phyloP scores from a whole-genome alignment of 2,329 filamentous ascomycete species.

The Cladosporium sp. region DNA sequence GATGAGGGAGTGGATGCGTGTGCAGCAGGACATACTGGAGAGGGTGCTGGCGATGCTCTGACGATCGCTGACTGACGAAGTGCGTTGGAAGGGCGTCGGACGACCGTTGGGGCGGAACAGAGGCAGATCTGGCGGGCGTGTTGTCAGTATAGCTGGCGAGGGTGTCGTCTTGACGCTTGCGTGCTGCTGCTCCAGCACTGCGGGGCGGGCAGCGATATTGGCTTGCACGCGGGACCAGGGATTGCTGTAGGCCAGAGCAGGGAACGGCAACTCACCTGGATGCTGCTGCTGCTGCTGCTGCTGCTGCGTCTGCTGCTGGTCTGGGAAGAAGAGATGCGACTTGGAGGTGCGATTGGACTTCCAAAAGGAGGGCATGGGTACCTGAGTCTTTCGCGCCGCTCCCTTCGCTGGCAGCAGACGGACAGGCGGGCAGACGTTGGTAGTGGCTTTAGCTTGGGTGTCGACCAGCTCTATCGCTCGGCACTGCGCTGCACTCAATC shows the following conservation, averaged over 20 bases:
- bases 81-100: conserved; percentile 7
- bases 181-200: conserved; percentile 4
- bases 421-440: conserved; percentile 4
- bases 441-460: conserved; percentile 6
- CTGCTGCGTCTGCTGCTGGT: neutral
- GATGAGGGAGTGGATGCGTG: neutral
- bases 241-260: neutral
- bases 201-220: no score
- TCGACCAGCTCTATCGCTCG: conserved; percentile 6
- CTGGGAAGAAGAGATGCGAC: conserved; percentile 9
- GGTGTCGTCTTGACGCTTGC: neutral
- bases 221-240: no score
- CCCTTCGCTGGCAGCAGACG: conserved; percentile 3
- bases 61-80: neutral
- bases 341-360: conserved; percentile 8
- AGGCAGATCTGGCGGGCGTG: neutral
- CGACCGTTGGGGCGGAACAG: neutral
- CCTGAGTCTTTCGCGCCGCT: conserved; percentile 5
- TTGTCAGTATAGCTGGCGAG: neutral
- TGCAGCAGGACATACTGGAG: conserved; percentile 6
- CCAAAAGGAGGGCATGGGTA: conserved; percentile 12
- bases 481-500: neutral
- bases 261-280: conserved; percentile 5
- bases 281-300: conserved; percentile 1
- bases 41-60: neutral